A percentile compares a stretch with the other conserved stretches of the same genome.
phyloP scores from a whole-genome alignment of 2,329 filamentous ascomycete species.

The Decorospora gaudefroyi region DNA sequence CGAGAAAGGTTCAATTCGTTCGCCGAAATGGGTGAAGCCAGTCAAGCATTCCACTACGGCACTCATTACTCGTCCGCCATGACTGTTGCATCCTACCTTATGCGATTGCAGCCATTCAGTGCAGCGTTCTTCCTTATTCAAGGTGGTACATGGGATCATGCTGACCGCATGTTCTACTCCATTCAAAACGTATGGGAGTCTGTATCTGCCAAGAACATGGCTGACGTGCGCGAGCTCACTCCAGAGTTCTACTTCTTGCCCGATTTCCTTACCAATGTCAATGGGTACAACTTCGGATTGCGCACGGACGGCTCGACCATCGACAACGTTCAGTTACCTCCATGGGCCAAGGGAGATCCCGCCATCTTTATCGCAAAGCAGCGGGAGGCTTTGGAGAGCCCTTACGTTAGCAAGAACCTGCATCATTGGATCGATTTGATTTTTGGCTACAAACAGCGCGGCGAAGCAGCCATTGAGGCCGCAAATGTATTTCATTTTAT shows the following conservation, averaged over 20 bases:
- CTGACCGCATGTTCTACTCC: slow-evolving; percentile 92
- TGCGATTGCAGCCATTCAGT: slow-evolving; percentile 92
- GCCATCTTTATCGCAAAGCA: slow-evolving; percentile 95
- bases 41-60: slow-evolving; percentile 89
- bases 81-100: slow-evolving; percentile 96
- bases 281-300: slow-evolving; percentile 89
- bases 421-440: slow-evolving; percentile 96
- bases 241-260: slow-evolving; percentile 98
- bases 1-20: slow-evolving; percentile 84
- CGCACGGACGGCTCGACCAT: slow-evolving; percentile 81
- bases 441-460: slow-evolving; percentile 91
- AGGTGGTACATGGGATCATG: slow-evolving; percentile 94
- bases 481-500: slow-evolving; percentile 96
- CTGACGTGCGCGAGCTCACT: slow-evolving; percentile 90
- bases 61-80: slow-evolving; percentile 99
- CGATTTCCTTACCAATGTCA: slow-evolving; percentile 92
- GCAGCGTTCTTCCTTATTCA: slow-evolving; percentile 93
- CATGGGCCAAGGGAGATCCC: slow-evolving; percentile 95
- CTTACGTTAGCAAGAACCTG: slow-evolving; percentile 84
- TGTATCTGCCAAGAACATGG: slow-evolving; percentile 85
- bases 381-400: slow-evolving; percentile 91
- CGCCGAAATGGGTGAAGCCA: slow-evolving; percentile 81
- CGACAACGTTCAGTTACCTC: slow-evolving; percentile 85
- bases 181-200: slow-evolving; percentile 90
- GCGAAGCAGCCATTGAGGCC: slow-evolving; percentile 86